These are phyloP conservation scores for Phytophthora cryptogea DNA, from an alignment of 352 stramenopile genomes.

Conservation along the genomic window DNA sequence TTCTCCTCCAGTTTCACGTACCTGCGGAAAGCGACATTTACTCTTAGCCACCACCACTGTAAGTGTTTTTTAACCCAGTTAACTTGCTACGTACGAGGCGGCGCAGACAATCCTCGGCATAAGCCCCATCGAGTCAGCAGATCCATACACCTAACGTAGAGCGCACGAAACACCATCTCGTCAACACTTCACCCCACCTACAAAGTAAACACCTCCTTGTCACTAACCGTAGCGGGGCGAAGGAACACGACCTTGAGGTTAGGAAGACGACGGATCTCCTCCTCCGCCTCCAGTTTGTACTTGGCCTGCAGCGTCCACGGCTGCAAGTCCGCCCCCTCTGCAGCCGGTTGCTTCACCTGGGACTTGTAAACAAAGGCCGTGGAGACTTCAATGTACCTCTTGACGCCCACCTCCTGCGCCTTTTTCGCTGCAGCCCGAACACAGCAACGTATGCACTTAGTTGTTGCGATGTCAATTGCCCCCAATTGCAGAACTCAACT, in stretches of 20 bases:
- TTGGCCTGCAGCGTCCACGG: conserved; percentile 88
- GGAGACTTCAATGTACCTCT: conserved; percentile 84
- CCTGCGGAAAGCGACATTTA: conserved; percentile 27
- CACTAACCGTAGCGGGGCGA: conserved; percentile 67
- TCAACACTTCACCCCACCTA: background rate
- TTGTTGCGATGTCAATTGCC: background rate
- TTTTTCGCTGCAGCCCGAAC: conserved; percentile 49
- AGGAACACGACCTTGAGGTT: conserved; percentile 74
- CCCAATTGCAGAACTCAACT: conserved; percentile 15
- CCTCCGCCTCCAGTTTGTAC: conserved; percentile 86
- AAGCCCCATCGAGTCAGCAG: conserved; percentile 75
- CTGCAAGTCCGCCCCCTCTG: conserved; percentile 62
- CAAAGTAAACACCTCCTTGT: background rate
- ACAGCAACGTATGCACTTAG: conserved; percentile 1
- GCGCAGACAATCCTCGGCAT: conserved; percentile 88
- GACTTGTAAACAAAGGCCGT: conserved; percentile 91
- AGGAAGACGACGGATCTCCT: conserved; percentile 63
- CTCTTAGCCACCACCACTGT: background rate
- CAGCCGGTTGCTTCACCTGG: conserved; percentile 68
- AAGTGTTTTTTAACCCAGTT: background rate
- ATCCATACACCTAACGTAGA: conserved; percentile 70
- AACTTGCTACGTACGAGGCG: conserved; percentile 57
- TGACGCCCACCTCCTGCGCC: conserved; percentile 67
- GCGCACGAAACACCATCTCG: background rate
- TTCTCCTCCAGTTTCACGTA: conserved; percentile 87